These are phyloP conservation scores for Venustampulla echinocandica DNA, from an alignment of 495 filamentous ascomycete genomes.

Conservation along the genomic window DNA sequence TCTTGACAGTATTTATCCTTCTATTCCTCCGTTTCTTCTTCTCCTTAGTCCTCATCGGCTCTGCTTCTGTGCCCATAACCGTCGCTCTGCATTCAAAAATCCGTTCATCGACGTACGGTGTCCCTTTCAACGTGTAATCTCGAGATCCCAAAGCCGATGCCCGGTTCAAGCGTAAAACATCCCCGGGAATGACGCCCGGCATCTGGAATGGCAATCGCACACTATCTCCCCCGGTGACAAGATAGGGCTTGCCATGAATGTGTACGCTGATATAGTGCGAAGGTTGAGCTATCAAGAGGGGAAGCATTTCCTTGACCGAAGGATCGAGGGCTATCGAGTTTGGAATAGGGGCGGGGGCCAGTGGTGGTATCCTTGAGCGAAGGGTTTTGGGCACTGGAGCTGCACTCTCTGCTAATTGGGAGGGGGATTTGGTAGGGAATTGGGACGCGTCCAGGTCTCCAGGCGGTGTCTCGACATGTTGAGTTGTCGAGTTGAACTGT, in stretches of 20 bases:
- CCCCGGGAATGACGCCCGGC: slow-evolving; percentile 72
- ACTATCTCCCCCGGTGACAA: slow-evolving; percentile 76
- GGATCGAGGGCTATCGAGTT: slow-evolving; percentile 36
- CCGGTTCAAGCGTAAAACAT: slow-evolving; percentile 77
- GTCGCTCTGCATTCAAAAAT: slow-evolving; percentile 78
- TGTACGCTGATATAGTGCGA: slow-evolving; percentile 80
- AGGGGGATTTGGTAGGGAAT: background rate
- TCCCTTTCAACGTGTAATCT: slow-evolving; percentile 80
- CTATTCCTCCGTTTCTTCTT: slow-evolving; percentile 90
- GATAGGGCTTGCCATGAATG: slow-evolving; percentile 82
- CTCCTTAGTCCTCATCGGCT: slow-evolving; percentile 78
- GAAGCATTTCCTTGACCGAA: slow-evolving; percentile 59
- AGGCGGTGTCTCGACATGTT: slow-evolving; percentile 23
- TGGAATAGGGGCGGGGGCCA: slow-evolving; percentile 6
- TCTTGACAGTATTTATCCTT: slow-evolving; percentile 60
- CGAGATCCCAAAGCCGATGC: slow-evolving; percentile 71
- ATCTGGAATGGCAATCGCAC: slow-evolving; percentile 93
- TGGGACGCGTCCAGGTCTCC: slow-evolving; percentile 3
- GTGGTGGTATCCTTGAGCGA: background rate
- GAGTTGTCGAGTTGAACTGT: slow-evolving; percentile 22
- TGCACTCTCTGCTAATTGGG: background rate
- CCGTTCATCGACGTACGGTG: slow-evolving; percentile 67
- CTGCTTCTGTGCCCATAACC: slow-evolving; percentile 78
- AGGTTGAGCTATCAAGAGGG: slow-evolving; percentile 67
- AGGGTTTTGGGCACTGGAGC: background rate